A percentile compares a stretch with the other conserved stretches of the same genome.
Evolutionary conservation across 2,329 filamentous ascomycete species (phyloP).

Genomic region (Claviceps sorghi): DNA sequence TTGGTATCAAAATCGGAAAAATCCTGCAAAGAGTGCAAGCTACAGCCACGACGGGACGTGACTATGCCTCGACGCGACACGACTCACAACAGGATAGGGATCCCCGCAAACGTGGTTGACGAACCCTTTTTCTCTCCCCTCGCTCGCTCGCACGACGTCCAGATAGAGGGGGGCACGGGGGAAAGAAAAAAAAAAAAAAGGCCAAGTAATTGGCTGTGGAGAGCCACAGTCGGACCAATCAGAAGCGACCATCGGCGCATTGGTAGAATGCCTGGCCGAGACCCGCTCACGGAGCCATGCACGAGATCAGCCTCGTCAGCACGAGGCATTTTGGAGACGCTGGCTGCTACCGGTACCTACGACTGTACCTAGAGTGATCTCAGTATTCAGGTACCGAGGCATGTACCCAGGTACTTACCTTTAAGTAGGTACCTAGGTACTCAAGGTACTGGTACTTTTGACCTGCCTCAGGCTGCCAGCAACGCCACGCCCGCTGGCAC

Average conservation of each 20-base stretch:
- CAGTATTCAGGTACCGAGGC: too few species aligned
- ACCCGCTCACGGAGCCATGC: not conserved
- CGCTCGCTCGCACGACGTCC: not conserved
- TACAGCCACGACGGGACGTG: not conserved
- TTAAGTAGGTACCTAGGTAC: too few species aligned
- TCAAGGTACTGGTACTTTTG: too few species aligned
- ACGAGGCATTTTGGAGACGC: too few species aligned
- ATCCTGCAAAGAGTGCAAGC: not conserved
- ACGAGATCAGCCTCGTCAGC: not conserved
- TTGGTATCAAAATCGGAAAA: not conserved
- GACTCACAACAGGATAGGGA: too few species aligned
- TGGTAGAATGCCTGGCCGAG: not conserved
- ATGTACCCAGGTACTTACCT: too few species aligned
- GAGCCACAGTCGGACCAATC: not conserved
- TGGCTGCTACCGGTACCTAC: too few species aligned
- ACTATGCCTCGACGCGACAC: not conserved
- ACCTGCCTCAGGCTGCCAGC: too few species aligned
- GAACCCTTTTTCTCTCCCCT: not conserved
- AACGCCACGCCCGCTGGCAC: not conserved
- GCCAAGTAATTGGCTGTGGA: not conserved
- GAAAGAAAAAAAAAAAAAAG: not conserved
- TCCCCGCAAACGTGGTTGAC: not conserved
- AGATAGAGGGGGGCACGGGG: not conserved
- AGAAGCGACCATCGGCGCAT: not conserved
- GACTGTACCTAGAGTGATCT: too few species aligned